These are phyloP conservation scores for Citrus inodora DNA, from an alignment of 345 rosid genomes.

Conservation along the genomic window DNA sequence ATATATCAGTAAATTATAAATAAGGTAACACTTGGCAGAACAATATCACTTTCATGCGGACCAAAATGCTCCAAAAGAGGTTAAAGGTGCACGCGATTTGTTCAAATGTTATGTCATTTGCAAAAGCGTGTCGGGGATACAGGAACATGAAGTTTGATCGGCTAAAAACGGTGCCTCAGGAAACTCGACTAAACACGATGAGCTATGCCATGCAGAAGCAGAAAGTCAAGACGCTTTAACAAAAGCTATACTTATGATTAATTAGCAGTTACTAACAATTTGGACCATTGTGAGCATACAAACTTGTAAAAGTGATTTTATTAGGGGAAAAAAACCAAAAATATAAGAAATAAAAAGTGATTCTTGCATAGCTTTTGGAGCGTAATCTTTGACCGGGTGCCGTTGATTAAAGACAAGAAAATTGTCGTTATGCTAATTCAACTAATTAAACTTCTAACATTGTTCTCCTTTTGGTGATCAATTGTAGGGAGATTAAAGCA, in stretches of 20 bases:
- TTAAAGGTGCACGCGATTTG: not conserved
- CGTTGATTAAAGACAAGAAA: constrained; percentile 12
- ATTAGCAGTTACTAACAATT: not conserved
- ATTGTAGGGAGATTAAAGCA: not conserved
- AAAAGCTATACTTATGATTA: constrained; percentile 10
- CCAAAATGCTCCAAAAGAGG: not conserved
- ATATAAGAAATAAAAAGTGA: not conserved
- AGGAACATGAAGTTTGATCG: not conserved
- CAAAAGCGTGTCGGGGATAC: not conserved
- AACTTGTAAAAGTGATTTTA: constrained; percentile 15
- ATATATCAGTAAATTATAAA: too few species aligned
- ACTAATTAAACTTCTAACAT: not conserved
- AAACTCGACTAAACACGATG: not conserved
- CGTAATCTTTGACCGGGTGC: constrained; percentile 30
- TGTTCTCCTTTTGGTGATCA: constrained; percentile 10
- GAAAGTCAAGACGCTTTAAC: constrained; percentile 6
- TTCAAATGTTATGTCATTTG: not conserved
- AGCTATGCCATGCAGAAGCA: not conserved
- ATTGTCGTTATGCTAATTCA: not conserved
- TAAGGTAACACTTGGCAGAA: too few species aligned
- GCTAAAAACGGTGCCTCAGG: constrained; percentile 14
- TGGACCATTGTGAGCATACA: constrained; percentile 8
- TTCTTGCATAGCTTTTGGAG: constrained; percentile 26
- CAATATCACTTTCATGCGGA: not conserved
- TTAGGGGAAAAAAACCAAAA: not conserved